Evolutionary conservation across 148 eudicot genomes (phyloP), one percentile per base, ranked within the genome.

Genomic region (Rhododendron vialii): DNA sequence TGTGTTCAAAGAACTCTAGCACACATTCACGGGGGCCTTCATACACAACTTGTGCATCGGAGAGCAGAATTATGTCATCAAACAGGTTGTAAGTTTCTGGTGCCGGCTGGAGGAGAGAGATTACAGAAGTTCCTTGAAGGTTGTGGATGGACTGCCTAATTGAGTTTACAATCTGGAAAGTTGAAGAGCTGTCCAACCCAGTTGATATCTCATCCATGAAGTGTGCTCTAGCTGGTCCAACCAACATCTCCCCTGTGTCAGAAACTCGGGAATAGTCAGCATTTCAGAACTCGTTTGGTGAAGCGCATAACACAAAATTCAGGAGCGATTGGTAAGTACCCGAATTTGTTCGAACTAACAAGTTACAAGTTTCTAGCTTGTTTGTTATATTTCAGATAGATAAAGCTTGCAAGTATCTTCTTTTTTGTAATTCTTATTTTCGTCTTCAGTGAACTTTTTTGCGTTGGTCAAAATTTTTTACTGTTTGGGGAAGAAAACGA

Each of bases 201-300:
- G 30, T 65, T 65, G 73, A 65, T 65, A 65, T 65, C 73, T 65
- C 73, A 65, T 65, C 73, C 73, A 65, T 65, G 73, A 65, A 65
- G 73, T 65, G 73, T n/a, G 73, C 73, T 65, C 73, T 65, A 65
- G 73, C 73, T n/a, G 73, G 73, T 65, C 73, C 73, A 65, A 65
- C 73, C 73, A 65, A n/a, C 73, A 65, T 92, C 76, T 91, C 90
- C 69, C 92, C 91, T 90, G 86, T 53, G 86, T 59, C 28, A 85
- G 75, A 18, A 24, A 33, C 22, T 71, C 3, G 43, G 4, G 10
- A 38, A 28, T 22, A 47, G 48, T 24, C 28, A 28, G 22, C 41
- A 33, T 20, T 57, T 4, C 24, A 55, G 7, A 81, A 33, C 41
- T 35, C 38, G 11, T 50, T n/a, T 28, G n/a, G 47, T 10, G 24